These are phyloP conservation scores for Gynostemma pentaphyllum DNA, from an alignment of 306 rosid genomes.

Conservation along the genomic window DNA sequence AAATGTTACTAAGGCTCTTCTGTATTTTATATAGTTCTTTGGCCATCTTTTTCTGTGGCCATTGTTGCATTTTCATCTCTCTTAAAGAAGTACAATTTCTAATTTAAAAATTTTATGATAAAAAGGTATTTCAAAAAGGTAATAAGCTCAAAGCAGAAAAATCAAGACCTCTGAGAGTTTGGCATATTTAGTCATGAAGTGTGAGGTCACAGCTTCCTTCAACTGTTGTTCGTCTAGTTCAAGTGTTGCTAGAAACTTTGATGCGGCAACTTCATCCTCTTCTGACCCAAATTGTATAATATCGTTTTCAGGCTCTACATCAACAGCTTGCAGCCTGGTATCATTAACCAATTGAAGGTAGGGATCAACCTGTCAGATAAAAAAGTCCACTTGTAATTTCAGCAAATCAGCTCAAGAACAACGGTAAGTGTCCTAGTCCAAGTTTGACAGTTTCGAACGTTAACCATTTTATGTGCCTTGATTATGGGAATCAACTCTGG, in stretches of 20 bases:
- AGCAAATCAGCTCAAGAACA: neutral
- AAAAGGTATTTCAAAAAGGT: neutral
- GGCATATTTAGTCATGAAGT: constrained; percentile 51
- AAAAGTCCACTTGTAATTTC: constrained; percentile 13
- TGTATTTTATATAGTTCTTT: neutral
- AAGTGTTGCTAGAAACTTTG: constrained; percentile 38
- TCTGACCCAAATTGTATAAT: constrained; percentile 39
- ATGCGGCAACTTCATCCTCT: constrained; percentile 57
- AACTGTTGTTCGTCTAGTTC: constrained; percentile 44
- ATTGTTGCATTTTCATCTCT: neutral
- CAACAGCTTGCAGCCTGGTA: constrained; percentile 53
- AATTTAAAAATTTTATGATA: neutral
- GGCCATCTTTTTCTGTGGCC: neutral
- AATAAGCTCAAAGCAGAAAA: constrained; percentile 1
- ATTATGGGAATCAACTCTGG: constrained; percentile 54
- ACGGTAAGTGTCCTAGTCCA: constrained; percentile 12
- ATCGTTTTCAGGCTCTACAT: constrained; percentile 24
- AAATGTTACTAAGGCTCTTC: neutral
- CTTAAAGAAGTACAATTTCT: neutral
- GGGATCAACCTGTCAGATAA: constrained; percentile 65
- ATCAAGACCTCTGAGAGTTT: constrained; percentile 62
- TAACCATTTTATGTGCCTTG: constrained; percentile 47
- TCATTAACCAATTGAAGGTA: constrained; percentile 63
- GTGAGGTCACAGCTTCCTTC: constrained; percentile 59
- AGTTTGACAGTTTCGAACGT: constrained; percentile 14